Evolutionary conservation across 805 yeast species (phyloP), one percentile per base, ranked within the genome.

Genomic region (Candida ficus): DNA sequence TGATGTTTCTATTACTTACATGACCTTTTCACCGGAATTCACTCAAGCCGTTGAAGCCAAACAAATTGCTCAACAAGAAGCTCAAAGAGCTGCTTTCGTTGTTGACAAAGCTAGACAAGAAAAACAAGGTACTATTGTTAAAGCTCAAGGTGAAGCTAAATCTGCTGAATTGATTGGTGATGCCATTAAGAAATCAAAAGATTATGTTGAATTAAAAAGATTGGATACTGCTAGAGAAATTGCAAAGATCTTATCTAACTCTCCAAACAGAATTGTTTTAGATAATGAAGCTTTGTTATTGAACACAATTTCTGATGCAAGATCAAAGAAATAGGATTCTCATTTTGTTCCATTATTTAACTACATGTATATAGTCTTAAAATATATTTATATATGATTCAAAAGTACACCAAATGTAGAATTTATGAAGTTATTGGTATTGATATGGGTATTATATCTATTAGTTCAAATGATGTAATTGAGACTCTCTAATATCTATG

Each of bases 61-160:
- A 67, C 99, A 93, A 71, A 93, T 93, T 66, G 98, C 99, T 22
- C 99, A 93, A 66, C 99, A 93, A 71, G 99, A 93, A 62, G 98
- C 99, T 17, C 97, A 93, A 68, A 82, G 95, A 64, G 98, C 99
- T 8, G 97, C 98, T 1, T 93, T 90, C 53, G 73, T 93, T 32
- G 99, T 93, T 39, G 99, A 93, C 64, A 87, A 89, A 62, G 99
- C 99, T 8, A 80, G 86, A 54, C 99, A 93, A 67, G 98, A 93
- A 68, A 93, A 93, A 64, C 98, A 93, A 67, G 95, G 95, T 61
- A 74, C 88, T 70, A 95, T 93, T 48, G 97, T 93, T 43, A 88
- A 84, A 64, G 98, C 99, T 11, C 86, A 88, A 63, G 99, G 99
- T 78, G 99, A 93, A 68, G 99, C 99, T 50, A 80, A 87, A 61